phyloP scores from a whole-genome alignment of 2,329 filamentous ascomycete genomes.

The Beauveria pseudobassiana region DNA sequence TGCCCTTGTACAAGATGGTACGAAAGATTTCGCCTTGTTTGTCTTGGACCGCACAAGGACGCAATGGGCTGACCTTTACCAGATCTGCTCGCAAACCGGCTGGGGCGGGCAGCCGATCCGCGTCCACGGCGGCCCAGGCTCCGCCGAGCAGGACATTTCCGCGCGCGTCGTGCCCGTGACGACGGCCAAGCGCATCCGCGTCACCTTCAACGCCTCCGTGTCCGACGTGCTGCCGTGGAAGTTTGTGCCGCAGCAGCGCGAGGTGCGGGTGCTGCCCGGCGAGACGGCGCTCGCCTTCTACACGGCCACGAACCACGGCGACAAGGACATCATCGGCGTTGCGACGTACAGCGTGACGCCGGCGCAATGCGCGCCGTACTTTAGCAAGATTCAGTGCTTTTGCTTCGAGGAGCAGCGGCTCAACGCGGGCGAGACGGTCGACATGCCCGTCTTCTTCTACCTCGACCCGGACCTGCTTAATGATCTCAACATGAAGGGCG shows the following conservation, averaged over 20 bases:
- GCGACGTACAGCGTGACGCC: conserved; percentile 97
- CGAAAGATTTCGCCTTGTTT: conserved; percentile 7
- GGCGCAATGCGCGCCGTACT: conserved; percentile 91
- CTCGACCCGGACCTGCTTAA: conserved; percentile 92
- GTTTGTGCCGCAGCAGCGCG: conserved; percentile 91
- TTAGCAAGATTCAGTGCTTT: conserved; percentile 99
- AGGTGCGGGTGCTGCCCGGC: conserved; percentile 89
- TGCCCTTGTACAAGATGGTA: conserved; percentile 84
- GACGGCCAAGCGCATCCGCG: conserved; percentile 74
- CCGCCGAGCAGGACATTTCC: conserved; percentile 55
- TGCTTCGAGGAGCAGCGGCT: conserved; percentile 96
- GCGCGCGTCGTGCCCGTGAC: conserved; percentile 74
- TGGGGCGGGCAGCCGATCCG: conserved; percentile 92
- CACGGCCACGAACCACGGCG: conserved; percentile 85
- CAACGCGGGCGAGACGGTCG: conserved; percentile 91
- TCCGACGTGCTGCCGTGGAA: conserved; percentile 97
- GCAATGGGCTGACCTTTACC: background rate
- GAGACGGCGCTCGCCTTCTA: conserved; percentile 98
- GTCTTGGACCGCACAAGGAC: background rate
- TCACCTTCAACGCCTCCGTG: conserved; percentile 93
- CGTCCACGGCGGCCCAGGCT: conserved; percentile 52
- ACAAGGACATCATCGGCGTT: conserved; percentile 92
- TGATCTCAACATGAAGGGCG: conserved; percentile 85
- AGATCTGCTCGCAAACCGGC: conserved; percentile 80
- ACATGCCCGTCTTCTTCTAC: conserved; percentile 99